phyloP scores from a whole-genome alignment of 225 moss, liverwort and hornwort species.

The Bryum argenteum region DNA sequence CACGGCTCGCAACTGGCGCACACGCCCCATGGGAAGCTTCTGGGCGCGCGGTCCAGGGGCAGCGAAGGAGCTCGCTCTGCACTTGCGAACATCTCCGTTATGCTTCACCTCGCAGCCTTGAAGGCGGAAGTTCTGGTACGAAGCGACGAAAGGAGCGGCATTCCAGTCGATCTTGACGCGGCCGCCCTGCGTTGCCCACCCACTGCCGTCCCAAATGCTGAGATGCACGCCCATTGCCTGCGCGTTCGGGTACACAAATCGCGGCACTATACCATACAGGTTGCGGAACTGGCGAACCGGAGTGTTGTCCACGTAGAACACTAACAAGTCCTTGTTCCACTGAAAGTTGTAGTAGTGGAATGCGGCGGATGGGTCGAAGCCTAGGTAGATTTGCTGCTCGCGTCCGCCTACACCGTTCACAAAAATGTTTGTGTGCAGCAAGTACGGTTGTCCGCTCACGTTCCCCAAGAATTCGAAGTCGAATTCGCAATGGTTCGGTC shows the following conservation, averaged over 20 bases:
- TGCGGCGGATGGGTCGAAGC: slow-evolving; percentile 44
- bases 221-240: slow-evolving; percentile 59
- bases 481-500: slow-evolving; percentile 45
- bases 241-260: slow-evolving; percentile 45
- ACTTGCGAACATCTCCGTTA: background rate
- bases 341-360: slow-evolving; percentile 53
- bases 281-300: slow-evolving; percentile 72
- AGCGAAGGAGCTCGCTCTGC: slow-evolving; percentile 38
- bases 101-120: slow-evolving; percentile 23
- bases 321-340: slow-evolving; percentile 43
- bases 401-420: slow-evolving; percentile 43
- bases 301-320: slow-evolving; percentile 71
- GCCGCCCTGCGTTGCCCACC: slow-evolving; percentile 79
- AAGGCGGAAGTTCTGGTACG: slow-evolving; percentile 46
- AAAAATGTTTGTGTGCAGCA: slow-evolving; percentile 57
- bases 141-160: slow-evolving; percentile 59
- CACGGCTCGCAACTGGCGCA: slow-evolving; percentile 54
- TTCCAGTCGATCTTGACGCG: slow-evolving; percentile 65
- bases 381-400: slow-evolving; percentile 48
- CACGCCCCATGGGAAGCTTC: slow-evolving; percentile 30
- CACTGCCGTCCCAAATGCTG: slow-evolving; percentile 78
- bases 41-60: slow-evolving; percentile 43
- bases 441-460: slow-evolving; percentile 37
- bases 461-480: slow-evolving; percentile 61
- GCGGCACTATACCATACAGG: slow-evolving; percentile 28